Evolutionary conservation across 1,139 yeast genomes (phyloP), one percentile per base, ranked within the genome.

Genomic region (Yamadazyma siamensis): DNA sequence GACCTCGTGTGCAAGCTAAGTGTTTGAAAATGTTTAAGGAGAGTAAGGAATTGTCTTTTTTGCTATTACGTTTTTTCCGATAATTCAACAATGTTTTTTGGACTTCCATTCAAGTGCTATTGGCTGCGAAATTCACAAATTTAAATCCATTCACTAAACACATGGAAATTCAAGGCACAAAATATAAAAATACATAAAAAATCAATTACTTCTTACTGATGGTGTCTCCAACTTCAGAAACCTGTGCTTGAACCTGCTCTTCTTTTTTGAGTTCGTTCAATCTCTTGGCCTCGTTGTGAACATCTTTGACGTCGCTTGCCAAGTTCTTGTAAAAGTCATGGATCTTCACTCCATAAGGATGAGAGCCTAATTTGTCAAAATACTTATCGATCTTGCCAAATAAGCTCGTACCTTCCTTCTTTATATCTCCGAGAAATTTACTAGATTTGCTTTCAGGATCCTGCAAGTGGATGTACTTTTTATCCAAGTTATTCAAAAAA

Each of bases 261-360:
- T 53, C 54, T 47, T 69, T 66, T 54, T 78, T 74, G 50, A 80
- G 52, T 29, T 74, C 79, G 15, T 82, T 82, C 50, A 83, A 65
- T 47, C 91, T 68, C 44, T 69, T 65, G 20, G 94, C 94, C 56
- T 83, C 91, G 34, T 65, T 68, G 55, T 84, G 89, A 29, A 83
- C 85, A 34, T 76, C 78, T 29, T 61, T 59, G 3, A 72, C 83
- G 43, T 80, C 84, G 36, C 64, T 63, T 10, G 73, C 75, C 26
- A 77, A 65, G 23, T 54, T 68, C 24, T 68, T 38, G 35, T 56
- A 56, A 33, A 53, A 64, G 8, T 59, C 61, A 41, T 61, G 65
- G 28, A 65, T 56, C 45, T 59, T 64, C 21, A 46, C 46, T 2
- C 73, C 73, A 34, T 61, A 62, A 3, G 65, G 61, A 21, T 51